Base-by-base conservation (phyloP, 2,329 filamentous ascomycete genomes). In the Phialemonium atrogriseum region DNA sequence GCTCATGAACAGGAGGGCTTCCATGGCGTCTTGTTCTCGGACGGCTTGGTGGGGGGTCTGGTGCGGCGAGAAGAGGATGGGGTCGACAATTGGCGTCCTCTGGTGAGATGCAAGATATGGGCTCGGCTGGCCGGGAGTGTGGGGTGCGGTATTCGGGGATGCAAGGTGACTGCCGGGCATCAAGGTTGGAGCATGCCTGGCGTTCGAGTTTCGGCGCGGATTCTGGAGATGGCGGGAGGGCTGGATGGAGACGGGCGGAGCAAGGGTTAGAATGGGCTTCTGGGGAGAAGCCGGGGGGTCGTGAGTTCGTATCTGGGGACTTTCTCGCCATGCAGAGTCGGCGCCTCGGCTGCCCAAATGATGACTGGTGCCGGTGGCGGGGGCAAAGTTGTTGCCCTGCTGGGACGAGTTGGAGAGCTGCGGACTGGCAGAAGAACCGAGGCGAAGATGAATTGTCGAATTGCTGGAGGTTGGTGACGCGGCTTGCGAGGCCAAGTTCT, bases 1-100 rank as follows among this genome's bases (percentile, higher is more conserved):
- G 47, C 83, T 86, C 76, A 91, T 82, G 48, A 88, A 87, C 16
- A 89, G 63, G 15, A 91, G 58, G 1, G 82, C 81, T 49, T 88
- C 84, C 27, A 89, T 77, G 5, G 84, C 84, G 46, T 89, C 84
- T 48, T 87, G 82, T 49, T 91, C 84, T 31, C 82, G 73, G 7
- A 73, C 61, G 14, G 76, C 77, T 40, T 84, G 79, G 34, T 78
- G 79, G 1, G 79, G 78, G 12, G 76, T 77, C 41, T 84, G 78
- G 34, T 78, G 79, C 1, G 79, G 78, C 18, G 80, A 83, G 38
- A 77, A 77, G 5, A 82, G 58, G 11, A 78, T 72, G 7, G 71
- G 65, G 33, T 73, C 68, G 13, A 56, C 52, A 30, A 54, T 58
- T 27, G 58, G 58, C 14, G 56, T 56, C 10, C 51, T 51, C 36